Evolutionary conservation across 2,329 filamentous ascomycete species (phyloP).

Genomic region (Colletotrichum gigasporum): DNA sequence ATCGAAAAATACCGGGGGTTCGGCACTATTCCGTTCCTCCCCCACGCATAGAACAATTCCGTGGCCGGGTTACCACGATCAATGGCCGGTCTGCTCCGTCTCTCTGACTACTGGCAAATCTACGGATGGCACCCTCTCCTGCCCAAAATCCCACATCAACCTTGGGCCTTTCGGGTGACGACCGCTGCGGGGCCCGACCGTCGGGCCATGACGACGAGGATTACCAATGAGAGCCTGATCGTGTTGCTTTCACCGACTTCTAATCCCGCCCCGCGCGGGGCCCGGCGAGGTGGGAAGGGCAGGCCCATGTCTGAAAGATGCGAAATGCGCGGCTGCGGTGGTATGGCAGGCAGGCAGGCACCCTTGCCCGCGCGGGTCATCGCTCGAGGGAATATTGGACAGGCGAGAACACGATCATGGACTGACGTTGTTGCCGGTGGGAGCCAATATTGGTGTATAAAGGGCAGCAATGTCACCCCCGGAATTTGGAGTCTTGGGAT

Average conservation of each 20-base stretch:
- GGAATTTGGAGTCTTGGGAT: not conserved
- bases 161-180: not conserved
- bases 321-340: not conserved
- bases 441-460: constrained; percentile 13
- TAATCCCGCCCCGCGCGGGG: not conserved
- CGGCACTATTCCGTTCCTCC: constrained; percentile 13
- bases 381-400: not conserved
- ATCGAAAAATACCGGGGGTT: not conserved
- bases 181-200: constrained; percentile 23
- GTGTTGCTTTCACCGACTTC: constrained; percentile 13
- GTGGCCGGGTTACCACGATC: too few species aligned
- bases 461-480: constrained; percentile 5
- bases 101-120: constrained; percentile 3
- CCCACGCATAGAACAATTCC: not conserved
- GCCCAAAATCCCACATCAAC: constrained; percentile 4
- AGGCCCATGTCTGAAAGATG: not conserved
- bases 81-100: not conserved
- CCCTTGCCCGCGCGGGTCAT: not conserved
- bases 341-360: not conserved
- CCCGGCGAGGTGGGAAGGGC: not conserved
- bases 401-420: not conserved
- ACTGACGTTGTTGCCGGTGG: constrained; percentile 4
- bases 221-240: not conserved
- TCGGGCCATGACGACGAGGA: constrained; percentile 8
- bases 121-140: not conserved